Evolutionary conservation across 176 grass and related monocot genomes (phyloP).

Genomic region (Phragmites australis): DNA sequence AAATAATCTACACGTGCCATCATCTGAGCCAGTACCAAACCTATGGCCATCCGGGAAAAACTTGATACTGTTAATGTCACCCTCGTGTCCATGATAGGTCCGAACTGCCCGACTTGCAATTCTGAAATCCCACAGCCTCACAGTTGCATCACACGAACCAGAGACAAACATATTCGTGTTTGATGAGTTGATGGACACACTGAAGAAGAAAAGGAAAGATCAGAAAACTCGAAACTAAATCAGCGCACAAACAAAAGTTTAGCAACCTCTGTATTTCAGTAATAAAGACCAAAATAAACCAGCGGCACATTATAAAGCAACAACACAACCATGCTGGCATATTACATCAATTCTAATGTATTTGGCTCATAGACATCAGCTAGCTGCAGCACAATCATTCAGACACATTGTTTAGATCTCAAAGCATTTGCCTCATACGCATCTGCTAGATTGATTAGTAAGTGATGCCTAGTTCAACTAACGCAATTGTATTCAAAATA

Average conservation of each 20-base stretch:
- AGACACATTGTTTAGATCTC: slow-evolving; percentile 3
- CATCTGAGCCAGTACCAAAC: slow-evolving; percentile 96
- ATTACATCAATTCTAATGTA: background rate
- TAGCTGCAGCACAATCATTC: background rate
- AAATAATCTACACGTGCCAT: slow-evolving; percentile 91
- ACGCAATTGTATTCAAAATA: background rate
- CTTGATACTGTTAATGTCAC: slow-evolving; percentile 88
- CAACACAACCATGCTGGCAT: background rate
- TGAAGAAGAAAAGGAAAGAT: slow-evolving; percentile 43
- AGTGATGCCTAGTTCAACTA: background rate
- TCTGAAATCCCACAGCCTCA: slow-evolving; percentile 89
- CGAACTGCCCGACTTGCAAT: slow-evolving; percentile 91
- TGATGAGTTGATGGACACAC: slow-evolving; percentile 84
- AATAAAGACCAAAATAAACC: background rate
- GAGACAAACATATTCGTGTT: slow-evolving; percentile 93
- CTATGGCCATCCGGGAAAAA: slow-evolving; percentile 97
- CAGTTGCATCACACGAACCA: slow-evolving; percentile 92
- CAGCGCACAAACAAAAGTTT: background rate
- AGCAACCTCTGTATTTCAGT: slow-evolving; percentile 21
- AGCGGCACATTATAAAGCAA: slow-evolving; percentile 3
- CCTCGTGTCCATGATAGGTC: slow-evolving; percentile 86
- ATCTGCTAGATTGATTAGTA: background rate
- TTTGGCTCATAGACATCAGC: background rate
- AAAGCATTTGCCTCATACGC: background rate
- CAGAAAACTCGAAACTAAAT: background rate